Conservation (phyloP, 768 basidiomycete species). For the Leccinum boreale region DNA sequence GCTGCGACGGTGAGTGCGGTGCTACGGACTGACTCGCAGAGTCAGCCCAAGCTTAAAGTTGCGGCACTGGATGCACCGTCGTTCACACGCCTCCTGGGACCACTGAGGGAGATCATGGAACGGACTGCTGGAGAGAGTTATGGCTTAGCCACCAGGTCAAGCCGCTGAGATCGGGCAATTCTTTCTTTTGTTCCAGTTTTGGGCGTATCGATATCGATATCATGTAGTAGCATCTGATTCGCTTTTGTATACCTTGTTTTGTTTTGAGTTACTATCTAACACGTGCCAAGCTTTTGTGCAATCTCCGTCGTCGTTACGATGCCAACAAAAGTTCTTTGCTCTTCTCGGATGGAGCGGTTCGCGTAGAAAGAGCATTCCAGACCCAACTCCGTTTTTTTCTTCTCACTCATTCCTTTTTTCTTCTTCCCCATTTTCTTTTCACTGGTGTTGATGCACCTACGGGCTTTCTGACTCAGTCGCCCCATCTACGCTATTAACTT, state of each 20-base stretch:
- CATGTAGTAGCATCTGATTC: conserved; percentile 6
- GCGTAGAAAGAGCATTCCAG: neutral
- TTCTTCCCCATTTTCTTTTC: neutral
- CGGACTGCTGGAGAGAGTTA: conserved; percentile 81
- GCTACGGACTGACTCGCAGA: conserved; percentile 35
- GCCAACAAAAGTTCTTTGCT: conserved; percentile 20
- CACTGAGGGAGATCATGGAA: conserved; percentile 90
- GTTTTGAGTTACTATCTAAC: neutral
- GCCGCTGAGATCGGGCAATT: conserved; percentile 26
- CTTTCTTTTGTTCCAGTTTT: neutral
- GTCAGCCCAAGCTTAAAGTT: conserved; percentile 75
- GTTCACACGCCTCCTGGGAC: conserved; percentile 91
- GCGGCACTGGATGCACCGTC: conserved; percentile 91
- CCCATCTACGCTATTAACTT: neutral
- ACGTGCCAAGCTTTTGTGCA: neutral
- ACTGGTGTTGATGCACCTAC: conserved; percentile 8
- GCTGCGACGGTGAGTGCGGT: conserved; percentile 95
- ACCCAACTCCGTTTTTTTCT: neutral
- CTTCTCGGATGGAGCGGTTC: neutral
- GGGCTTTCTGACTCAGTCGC: neutral
- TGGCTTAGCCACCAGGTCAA: conserved; percentile 34
- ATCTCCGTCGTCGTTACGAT: conserved; percentile 23
- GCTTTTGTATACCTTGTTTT: conserved; percentile 6
- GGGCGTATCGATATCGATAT: neutral
- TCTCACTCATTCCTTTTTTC: neutral